phyloP scores from a whole-genome alignment of 352 stramenopile genomes.

The Thraustochytrium sp. region DNA sequence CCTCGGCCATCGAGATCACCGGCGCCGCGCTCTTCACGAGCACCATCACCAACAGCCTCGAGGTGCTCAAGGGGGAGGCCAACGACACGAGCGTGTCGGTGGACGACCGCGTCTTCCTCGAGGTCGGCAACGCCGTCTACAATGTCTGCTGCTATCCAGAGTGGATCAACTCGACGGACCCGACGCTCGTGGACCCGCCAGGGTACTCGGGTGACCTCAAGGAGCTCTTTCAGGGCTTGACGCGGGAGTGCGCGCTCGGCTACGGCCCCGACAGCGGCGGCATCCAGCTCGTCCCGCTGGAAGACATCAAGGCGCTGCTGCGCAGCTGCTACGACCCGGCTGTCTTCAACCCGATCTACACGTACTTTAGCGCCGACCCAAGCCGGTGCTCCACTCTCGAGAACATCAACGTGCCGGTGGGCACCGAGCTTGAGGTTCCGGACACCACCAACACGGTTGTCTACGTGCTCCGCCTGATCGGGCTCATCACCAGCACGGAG shows the following conservation, averaged over 20 bases:
- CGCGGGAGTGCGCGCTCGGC: background rate
- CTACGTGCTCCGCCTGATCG: background rate
- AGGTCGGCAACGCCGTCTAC: slow-evolving; percentile 10
- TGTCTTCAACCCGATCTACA: background rate
- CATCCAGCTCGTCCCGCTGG: background rate
- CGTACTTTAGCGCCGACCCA: background rate
- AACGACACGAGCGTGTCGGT: background rate
- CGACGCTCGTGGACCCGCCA: background rate
- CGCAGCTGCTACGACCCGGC: background rate
- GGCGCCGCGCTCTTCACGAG: background rate
- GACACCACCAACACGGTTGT: background rate
- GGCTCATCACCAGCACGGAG: background rate
- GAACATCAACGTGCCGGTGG: background rate
- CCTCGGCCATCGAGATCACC: background rate
- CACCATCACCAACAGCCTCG: background rate
- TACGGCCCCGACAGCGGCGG: background rate
- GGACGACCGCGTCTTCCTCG: background rate
- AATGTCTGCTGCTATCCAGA: background rate
- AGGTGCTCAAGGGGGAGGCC: background rate
- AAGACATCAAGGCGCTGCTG: background rate
- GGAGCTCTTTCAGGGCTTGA: background rate
- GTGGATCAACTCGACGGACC: background rate
- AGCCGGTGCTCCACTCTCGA: background rate
- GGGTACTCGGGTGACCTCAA: background rate
- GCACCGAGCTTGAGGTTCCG: background rate